Evolutionary conservation across 331 rosid genomes (phyloP).

Genomic region (Cydonia oblonga): DNA sequence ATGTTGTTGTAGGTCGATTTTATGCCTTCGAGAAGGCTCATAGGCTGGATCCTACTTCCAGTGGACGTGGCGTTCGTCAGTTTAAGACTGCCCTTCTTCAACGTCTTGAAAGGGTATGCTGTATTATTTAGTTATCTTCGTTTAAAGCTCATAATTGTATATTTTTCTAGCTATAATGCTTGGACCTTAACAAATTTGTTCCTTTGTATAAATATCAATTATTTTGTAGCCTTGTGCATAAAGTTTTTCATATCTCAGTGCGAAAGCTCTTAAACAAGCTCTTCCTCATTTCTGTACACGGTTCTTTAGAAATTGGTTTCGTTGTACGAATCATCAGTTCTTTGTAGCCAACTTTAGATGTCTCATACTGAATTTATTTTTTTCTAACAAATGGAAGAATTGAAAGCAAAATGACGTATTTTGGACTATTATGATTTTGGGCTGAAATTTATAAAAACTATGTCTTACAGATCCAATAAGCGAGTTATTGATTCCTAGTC

Average conservation of each 20-base stretch:
- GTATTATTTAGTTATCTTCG: background rate
- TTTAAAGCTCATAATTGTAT: background rate
- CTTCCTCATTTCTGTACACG: background rate
- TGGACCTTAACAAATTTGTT: background rate
- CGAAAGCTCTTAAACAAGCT: background rate
- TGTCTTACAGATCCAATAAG: background rate
- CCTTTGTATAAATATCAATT: background rate
- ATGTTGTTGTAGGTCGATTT: constrained; percentile 61
- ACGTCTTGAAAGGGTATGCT: constrained; percentile 74
- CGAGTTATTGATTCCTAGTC: background rate
- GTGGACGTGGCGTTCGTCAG: constrained; percentile 98
- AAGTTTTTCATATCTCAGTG: background rate
- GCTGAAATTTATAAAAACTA: background rate
- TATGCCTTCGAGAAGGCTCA: constrained; percentile 96
- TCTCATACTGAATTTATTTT: background rate
- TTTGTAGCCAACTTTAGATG: background rate
- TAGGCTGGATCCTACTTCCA: constrained; percentile 89
- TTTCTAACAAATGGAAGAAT: background rate
- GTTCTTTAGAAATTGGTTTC: background rate
- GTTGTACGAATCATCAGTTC: background rate
- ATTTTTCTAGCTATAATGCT: background rate
- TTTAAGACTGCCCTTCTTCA: constrained; percentile 25
- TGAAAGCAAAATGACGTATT: background rate
- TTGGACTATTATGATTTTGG: background rate
- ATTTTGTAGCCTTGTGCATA: background rate